phyloP scores from a whole-genome alignment of 2,329 filamentous ascomycete genomes.

The Bipolaris bicolor region DNA sequence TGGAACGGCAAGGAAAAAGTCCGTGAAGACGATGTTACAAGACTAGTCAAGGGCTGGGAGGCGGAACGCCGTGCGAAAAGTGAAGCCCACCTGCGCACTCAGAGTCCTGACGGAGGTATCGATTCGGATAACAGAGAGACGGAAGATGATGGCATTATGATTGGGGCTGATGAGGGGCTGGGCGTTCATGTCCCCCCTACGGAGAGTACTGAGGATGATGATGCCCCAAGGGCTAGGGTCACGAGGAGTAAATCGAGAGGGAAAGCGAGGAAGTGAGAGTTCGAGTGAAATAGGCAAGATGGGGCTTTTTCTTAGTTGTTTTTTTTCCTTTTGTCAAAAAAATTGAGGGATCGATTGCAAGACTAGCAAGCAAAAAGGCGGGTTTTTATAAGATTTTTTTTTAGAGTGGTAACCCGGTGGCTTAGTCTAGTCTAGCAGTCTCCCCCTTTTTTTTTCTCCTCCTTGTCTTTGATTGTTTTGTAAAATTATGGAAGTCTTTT shows the following conservation, averaged over 20 bases:
- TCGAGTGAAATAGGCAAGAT: too few relatives aligned
- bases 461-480: too few relatives aligned
- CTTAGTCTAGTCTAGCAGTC: too few relatives aligned
- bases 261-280: constrained; percentile 46
- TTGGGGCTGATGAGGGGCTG: constrained; percentile 24
- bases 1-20: constrained; percentile 83
- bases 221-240: constrained; percentile 41
- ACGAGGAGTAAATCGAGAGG: constrained; percentile 53
- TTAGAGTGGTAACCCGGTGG: too few relatives aligned
- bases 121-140: constrained; percentile 33
- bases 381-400: too few relatives aligned
- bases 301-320: background rate
- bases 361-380: too few relatives aligned
- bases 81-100: constrained; percentile 17
- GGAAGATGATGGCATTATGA: constrained; percentile 30
- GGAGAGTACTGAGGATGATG: constrained; percentile 29
- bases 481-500: too few relatives aligned
- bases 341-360: too few relatives aligned
- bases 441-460: too few relatives aligned
- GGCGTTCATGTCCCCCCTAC: constrained; percentile 29
- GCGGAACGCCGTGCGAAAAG: constrained; percentile 60
- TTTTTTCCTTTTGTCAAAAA: background rate
- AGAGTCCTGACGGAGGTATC: constrained; percentile 17
- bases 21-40: constrained; percentile 70
- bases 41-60: constrained; percentile 42